phyloP scores from a whole-genome alignment of 2,329 filamentous ascomycete genomes.

The Emmonsiellopsis sp. region DNA sequence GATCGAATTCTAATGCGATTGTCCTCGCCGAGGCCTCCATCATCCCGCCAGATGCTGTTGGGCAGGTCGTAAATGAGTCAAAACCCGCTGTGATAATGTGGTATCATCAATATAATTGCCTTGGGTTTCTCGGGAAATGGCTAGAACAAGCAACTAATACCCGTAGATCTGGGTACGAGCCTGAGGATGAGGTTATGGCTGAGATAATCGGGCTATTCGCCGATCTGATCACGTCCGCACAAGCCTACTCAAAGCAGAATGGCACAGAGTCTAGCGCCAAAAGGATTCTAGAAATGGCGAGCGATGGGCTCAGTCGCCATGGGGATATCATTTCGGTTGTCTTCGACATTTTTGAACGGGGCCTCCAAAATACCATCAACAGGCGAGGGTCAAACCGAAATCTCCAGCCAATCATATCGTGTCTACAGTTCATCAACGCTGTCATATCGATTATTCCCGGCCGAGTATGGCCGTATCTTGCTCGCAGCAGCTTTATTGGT shows the following conservation, averaged over 20 bases:
- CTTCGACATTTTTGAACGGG: conserved; percentile 74
- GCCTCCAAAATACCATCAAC: conserved; percentile 42
- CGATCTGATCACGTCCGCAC: conserved; percentile 51
- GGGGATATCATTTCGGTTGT: conserved; percentile 71
- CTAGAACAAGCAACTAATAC: conserved; percentile 39
- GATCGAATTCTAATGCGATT: conserved; percentile 21
- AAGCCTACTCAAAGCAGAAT: conserved; percentile 18
- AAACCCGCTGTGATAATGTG: conserved; percentile 68
- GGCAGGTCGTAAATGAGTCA: conserved; percentile 64
- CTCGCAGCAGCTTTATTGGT: conserved; percentile 70
- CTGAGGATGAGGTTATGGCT: conserved; percentile 53
- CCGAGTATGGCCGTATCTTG: conserved; percentile 82
- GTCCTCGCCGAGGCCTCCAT: conserved; percentile 28
- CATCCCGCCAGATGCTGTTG: conserved; percentile 31
- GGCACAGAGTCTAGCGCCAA: conserved; percentile 31
- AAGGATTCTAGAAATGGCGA: conserved; percentile 41
- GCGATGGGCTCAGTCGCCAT: conserved; percentile 38
- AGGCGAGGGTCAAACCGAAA: conserved; percentile 56
- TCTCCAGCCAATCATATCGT: conserved; percentile 61
- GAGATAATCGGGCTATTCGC: conserved; percentile 69
- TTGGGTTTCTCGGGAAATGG: conserved; percentile 69
- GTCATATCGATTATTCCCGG: conserved; percentile 65
- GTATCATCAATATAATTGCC: conserved; percentile 64
- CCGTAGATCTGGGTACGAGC: conserved; percentile 44
- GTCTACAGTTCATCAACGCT: conserved; percentile 69